A percentile compares a stretch with the other conserved stretches of the same genome.
Conservation (phyloP, 345 rosid species). For the Balakata baccata region DNA sequence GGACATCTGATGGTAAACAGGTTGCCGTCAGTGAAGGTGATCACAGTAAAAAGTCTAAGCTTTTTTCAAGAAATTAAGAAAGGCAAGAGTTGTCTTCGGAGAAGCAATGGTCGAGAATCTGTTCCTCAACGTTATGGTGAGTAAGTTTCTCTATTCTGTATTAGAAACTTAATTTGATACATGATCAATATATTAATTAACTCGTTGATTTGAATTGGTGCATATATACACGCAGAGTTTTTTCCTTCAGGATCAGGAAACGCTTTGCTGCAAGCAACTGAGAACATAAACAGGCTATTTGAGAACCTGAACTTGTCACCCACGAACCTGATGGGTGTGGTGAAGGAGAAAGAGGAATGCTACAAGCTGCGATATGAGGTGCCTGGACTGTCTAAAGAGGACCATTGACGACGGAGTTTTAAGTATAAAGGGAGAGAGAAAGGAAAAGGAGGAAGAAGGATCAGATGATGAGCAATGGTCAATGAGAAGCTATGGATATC, state of each 20-base stretch:
- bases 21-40: slow-evolving; percentile 41
- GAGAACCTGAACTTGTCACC: slow-evolving; percentile 48
- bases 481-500: slow-evolving; percentile 46
- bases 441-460: slow-evolving; percentile 51
- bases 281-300: slow-evolving; percentile 70
- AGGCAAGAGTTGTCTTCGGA: slow-evolving; percentile 54
- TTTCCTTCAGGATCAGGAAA: slow-evolving; percentile 65
- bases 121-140: slow-evolving; percentile 55
- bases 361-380: slow-evolving; percentile 66
- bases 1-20: slow-evolving; percentile 33
- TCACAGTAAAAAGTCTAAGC: slow-evolving; percentile 29
- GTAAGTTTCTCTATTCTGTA: too few relatives aligned
- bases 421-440: slow-evolving; percentile 64
- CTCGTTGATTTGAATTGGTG: too few relatives aligned
- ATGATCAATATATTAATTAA: too few relatives aligned
- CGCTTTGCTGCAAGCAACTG: slow-evolving; percentile 73
- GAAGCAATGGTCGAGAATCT: slow-evolving; percentile 38
- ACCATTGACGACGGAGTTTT: slow-evolving; percentile 62
- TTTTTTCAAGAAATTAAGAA: slow-evolving; percentile 42
- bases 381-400: slow-evolving; percentile 75
- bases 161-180: too few relatives aligned
- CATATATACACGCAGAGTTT: slow-evolving; percentile 26
- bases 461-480: slow-evolving; percentile 55
- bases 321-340: slow-evolving; percentile 43
- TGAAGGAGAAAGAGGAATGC: slow-evolving; percentile 68